Percentiles rank a stretch among this genome's conserved stretches.
Conservation (phyloP, 2,329 filamentous ascomycete species). For the Cytospora leucostoma region DNA sequence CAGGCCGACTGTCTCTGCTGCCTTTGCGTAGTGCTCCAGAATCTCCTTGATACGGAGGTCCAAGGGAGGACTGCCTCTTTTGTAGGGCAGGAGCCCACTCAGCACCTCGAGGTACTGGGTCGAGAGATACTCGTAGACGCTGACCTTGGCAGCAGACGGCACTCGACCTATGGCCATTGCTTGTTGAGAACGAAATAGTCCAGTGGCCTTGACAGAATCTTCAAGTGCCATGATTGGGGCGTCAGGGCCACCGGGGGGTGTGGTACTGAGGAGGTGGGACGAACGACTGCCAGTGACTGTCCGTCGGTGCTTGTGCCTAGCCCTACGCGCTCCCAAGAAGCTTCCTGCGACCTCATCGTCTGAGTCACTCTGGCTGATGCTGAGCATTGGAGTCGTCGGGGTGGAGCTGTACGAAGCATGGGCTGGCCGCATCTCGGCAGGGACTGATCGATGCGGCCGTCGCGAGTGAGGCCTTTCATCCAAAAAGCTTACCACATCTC, state of each 20-base stretch:
- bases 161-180: conserved; percentile 63
- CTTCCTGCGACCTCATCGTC: conserved; percentile 65
- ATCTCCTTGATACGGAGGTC: conserved; percentile 52
- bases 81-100: conserved; percentile 48
- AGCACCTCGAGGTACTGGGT: conserved; percentile 58
- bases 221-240: conserved; percentile 55
- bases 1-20: conserved; percentile 57
- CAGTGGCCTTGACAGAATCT: conserved; percentile 59
- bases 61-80: conserved; percentile 41
- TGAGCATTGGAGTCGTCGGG: conserved; percentile 52
- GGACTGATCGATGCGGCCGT: conserved; percentile 39
- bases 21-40: conserved; percentile 57
- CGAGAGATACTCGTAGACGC: conserved; percentile 58
- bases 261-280: conserved; percentile 52
- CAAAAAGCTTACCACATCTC: conserved; percentile 62
- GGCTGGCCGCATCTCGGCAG: conserved; percentile 34
- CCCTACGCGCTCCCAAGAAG: conserved; percentile 55
- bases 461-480: conserved; percentile 55
- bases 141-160: conserved; percentile 50
- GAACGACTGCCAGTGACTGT: conserved; percentile 48
- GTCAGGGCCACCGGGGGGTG: conserved; percentile 50
- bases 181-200: conserved; percentile 60
- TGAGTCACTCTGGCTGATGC: conserved; percentile 63
- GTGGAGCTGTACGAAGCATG: conserved; percentile 49
- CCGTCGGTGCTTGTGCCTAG: conserved; percentile 44